phyloP scores from a whole-genome alignment of 2,329 filamentous ascomycete genomes.

The Ploettnerulaceae sp. region DNA sequence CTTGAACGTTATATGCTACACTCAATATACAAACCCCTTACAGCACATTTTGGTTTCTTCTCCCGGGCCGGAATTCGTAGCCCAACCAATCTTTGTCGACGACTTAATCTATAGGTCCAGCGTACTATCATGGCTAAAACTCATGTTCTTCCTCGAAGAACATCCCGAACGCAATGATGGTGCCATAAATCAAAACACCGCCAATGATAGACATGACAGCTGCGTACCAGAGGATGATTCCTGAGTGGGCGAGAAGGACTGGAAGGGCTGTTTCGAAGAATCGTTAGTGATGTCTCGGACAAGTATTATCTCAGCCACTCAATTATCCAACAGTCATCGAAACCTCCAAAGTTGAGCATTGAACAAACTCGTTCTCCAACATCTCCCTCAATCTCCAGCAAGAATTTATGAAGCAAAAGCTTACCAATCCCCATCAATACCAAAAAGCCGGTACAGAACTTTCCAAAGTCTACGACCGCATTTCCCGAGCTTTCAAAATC shows the following conservation, averaged over 20 bases:
- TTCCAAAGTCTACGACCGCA: conserved; percentile 84
- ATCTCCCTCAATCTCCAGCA: no score
- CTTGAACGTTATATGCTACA: no score
- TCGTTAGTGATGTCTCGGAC: conserved; percentile 11
- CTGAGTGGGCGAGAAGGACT: conserved; percentile 79
- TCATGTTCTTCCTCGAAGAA: conserved; percentile 98
- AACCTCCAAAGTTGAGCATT: no score
- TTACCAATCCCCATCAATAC: conserved; percentile 96
- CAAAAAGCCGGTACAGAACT: conserved; percentile 91
- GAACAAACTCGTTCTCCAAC: no score
- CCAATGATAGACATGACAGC: conserved; percentile 95
- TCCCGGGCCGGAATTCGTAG: no score
- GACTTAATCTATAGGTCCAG: no score
- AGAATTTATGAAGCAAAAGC: conserved; percentile 36
- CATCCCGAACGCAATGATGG: conserved; percentile 95
- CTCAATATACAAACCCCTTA: no score
- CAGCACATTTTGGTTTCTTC: no score
- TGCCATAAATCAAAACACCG: conserved; percentile 91
- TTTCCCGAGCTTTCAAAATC: conserved; percentile 84
- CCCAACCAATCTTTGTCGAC: no score
- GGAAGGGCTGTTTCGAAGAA: conserved; percentile 64
- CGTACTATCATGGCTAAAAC: conserved; percentile 52
- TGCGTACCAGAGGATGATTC: conserved; percentile 74
- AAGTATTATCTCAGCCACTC: no score
- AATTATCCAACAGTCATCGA: background rate